Evolutionary conservation across 2,329 filamentous ascomycete genomes (phyloP), one percentile per base, ranked within the genome.

Genomic region (Dothideomycetes sp.): DNA sequence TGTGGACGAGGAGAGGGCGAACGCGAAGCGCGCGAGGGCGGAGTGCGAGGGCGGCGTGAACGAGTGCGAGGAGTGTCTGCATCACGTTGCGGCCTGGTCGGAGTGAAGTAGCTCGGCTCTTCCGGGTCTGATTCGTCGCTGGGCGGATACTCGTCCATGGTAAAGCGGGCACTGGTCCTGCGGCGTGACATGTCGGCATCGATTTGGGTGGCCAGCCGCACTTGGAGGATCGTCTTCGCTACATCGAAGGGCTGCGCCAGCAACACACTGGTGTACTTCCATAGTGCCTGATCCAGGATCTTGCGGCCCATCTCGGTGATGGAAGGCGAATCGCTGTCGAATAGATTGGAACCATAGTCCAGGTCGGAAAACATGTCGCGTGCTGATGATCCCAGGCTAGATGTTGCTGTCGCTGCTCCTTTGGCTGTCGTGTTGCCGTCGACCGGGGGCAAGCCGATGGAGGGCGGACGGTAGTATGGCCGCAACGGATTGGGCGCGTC

Each of bases 211-310:
- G 67, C 67, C 38, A 75, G 64, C 48, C 76, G 77, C 37, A 87
- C 78, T 64, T 98, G 91, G 52, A 98, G 66, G 42, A 96, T 76
- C 11, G 82, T 91, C 72, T 95, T 96, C 56, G 89, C 87, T 44
- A 95, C 88, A 68, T 96, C 91, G 61, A 98, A 96, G 11, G 91
- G 91, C 64, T 98, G 91, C 40, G 86, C 83, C 58, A 94, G 80
- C 55, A 96, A 63, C 17, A 94, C 80, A 44, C 82, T 86, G 11
- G 81, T 82, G 65, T 98, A 98, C 58, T 91, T 89, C 80, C 88
- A 93, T 61, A 94, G 59, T 49, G 91, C 76, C 59, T 88, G 81
- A 58, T 96, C 87, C 33, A 94, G 57, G 46, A 94, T 66, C 47
- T 82, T 80, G 57, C 82, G 84, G 30, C 82, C 69, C 48, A 82